Conservation (phyloP, 306 rosid genomes). For the Rubus parviflorus region DNA sequence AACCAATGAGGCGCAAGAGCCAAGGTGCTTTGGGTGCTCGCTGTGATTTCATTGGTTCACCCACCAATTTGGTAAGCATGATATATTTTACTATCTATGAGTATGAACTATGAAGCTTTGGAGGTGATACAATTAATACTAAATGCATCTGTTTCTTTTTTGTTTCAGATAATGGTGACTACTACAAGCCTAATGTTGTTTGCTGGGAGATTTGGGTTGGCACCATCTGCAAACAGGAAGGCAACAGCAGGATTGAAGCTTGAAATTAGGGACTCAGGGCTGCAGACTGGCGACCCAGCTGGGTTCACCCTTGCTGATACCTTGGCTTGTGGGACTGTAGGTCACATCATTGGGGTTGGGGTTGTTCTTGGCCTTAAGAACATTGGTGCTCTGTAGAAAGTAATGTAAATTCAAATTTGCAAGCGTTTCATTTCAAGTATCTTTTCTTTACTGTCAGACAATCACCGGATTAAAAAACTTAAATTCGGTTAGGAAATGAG, state of each 20-base stretch:
- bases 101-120: background rate
- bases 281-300: slow-evolving; percentile 96
- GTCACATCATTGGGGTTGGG: slow-evolving; percentile 97
- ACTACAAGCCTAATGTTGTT: slow-evolving; percentile 86
- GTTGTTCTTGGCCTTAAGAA: slow-evolving; percentile 93
- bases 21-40: slow-evolving; percentile 86
- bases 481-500: background rate
- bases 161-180: slow-evolving; percentile 68
- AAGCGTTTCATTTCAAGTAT: background rate
- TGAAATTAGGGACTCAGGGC: slow-evolving; percentile 86
- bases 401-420: background rate
- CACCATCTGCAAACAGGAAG: slow-evolving; percentile 95
- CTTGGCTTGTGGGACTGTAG: slow-evolving; percentile 83
- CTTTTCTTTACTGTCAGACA: background rate
- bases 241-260: slow-evolving; percentile 89
- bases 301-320: slow-evolving; percentile 98
- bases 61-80: slow-evolving; percentile 76
- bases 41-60: slow-evolving; percentile 80
- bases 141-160: background rate
- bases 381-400: slow-evolving; percentile 64
- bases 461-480: background rate
- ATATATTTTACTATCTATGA: background rate
- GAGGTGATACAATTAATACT: background rate
- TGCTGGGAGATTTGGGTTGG: slow-evolving; percentile 95
- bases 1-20: slow-evolving; percentile 63